phyloP scores from a whole-genome alignment of 2,329 filamentous ascomycete genomes.

The Fusarium drepaniforme region DNA sequence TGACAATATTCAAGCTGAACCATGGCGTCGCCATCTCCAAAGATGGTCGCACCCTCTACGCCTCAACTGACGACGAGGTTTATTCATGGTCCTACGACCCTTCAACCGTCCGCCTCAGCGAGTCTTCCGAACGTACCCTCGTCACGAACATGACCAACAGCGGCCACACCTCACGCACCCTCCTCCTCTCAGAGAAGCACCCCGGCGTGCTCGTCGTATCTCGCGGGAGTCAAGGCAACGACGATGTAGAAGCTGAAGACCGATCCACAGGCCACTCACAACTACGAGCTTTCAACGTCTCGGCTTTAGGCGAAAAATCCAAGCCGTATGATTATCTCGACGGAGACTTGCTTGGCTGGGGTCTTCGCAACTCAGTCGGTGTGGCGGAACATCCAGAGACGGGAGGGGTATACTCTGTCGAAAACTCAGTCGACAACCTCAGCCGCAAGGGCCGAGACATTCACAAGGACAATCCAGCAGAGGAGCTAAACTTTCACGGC shows the following conservation, averaged over 20 bases:
- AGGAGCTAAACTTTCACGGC: slow-evolving; percentile 81
- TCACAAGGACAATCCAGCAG: slow-evolving; percentile 76
- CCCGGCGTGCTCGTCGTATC: slow-evolving; percentile 73
- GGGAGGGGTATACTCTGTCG: slow-evolving; percentile 70
- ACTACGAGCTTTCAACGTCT: slow-evolving; percentile 69
- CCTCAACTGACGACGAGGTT: slow-evolving; percentile 69
- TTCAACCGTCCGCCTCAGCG: slow-evolving; percentile 57
- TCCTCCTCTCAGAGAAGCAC: slow-evolving; percentile 69
- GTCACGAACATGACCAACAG: slow-evolving; percentile 72
- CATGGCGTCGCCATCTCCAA: slow-evolving; percentile 67
- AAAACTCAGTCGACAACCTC: slow-evolving; percentile 78
- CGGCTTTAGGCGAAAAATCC: slow-evolving; percentile 37
- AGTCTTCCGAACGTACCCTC: slow-evolving; percentile 59
- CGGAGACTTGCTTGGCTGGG: slow-evolving; percentile 71
- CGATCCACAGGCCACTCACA: slow-evolving; percentile 71
- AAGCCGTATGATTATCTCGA: slow-evolving; percentile 60
- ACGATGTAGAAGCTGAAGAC: slow-evolving; percentile 67
- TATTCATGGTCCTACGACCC: slow-evolving; percentile 75
- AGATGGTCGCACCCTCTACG: slow-evolving; percentile 67
- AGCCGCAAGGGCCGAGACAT: slow-evolving; percentile 69
- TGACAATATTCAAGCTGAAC: slow-evolving; percentile 59
- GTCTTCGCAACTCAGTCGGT: slow-evolving; percentile 79
- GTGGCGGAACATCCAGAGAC: slow-evolving; percentile 71
- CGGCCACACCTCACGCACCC: slow-evolving; percentile 75
- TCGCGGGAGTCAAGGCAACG: slow-evolving; percentile 71